Percentiles rank a stretch among this genome's conserved stretches.
Conservation (phyloP, 768 basidiomycete species). For the Lactifluus subvellereus region DNA sequence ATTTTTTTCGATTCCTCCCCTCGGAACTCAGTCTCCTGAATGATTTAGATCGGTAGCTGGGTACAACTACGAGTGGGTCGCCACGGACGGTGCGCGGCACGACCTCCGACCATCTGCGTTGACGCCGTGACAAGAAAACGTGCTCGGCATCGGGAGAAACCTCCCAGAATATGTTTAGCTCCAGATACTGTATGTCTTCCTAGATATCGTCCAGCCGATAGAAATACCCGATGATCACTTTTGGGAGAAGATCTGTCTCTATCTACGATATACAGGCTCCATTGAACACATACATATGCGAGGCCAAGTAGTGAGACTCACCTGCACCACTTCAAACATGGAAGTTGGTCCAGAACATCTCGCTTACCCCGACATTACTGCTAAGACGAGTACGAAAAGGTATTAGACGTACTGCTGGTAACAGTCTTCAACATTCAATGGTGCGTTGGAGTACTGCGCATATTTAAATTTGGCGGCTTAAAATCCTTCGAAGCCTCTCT, state of each 20-base stretch:
- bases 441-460: conserved; percentile 7
- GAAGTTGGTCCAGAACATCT: neutral
- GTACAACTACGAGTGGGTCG: conserved; percentile 35
- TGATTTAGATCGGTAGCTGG: conserved; percentile 45
- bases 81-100: conserved; percentile 39
- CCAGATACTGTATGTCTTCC: neutral
- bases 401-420: conserved; percentile 45
- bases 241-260: conserved; percentile 16
- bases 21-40: conserved; percentile 44
- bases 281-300: neutral
- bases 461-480: neutral
- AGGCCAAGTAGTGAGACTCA: neutral
- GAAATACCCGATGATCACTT: conserved; percentile 10
- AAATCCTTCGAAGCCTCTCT: too few species aligned
- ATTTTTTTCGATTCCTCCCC: neutral
- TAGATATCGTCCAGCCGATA: conserved; percentile 12
- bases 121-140: too few species aligned
- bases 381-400: neutral
- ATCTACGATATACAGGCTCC: neutral
- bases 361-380: conserved; percentile 31
- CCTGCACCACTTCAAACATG: neutral
- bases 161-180: too few species aligned
- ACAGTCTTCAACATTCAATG: conserved; percentile 28
- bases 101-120: neutral
- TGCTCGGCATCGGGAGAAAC: too few species aligned